These are phyloP conservation scores for Capsicum baccatum DNA, from an alignment of 257 asterid species.

Conservation along the genomic window DNA sequence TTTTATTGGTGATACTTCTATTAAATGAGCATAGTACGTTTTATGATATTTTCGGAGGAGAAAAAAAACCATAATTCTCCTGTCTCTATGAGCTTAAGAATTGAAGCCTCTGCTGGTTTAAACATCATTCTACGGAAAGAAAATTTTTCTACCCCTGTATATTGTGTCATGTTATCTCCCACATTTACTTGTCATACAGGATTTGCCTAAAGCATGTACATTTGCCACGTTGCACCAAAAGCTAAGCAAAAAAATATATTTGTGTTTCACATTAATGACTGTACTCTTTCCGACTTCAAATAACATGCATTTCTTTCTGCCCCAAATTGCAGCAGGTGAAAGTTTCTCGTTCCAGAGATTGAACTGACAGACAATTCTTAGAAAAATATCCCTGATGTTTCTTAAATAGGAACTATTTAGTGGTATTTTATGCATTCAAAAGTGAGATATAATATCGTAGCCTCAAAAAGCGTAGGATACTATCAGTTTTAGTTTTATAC, in stretches of 20 bases:
- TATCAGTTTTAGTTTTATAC: no score
- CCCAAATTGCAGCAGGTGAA: constrained; percentile 3
- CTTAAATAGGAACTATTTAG: neutral
- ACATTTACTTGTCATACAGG: neutral
- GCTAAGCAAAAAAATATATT: neutral
- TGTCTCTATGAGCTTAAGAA: neutral
- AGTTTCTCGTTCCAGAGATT: neutral
- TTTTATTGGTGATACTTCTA: neutral
- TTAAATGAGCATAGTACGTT: neutral
- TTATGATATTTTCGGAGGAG: neutral
- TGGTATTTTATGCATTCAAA: neutral
- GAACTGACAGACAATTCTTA: neutral
- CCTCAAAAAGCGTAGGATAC: neutral
- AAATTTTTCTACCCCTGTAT: neutral
- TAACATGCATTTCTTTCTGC: neutral
- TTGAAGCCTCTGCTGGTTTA: neutral
- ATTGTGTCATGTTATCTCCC: neutral
- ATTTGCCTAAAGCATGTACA: constrained; percentile 12
- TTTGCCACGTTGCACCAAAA: neutral
- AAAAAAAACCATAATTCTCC: neutral
- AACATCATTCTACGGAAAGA: neutral
- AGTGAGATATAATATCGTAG: neutral
- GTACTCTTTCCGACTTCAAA: neutral
- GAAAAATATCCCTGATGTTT: neutral
- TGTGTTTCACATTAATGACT: neutral